phyloP scores from a whole-genome alignment of 73 alveolate species.

The Symbiodinium pilosum region DNA sequence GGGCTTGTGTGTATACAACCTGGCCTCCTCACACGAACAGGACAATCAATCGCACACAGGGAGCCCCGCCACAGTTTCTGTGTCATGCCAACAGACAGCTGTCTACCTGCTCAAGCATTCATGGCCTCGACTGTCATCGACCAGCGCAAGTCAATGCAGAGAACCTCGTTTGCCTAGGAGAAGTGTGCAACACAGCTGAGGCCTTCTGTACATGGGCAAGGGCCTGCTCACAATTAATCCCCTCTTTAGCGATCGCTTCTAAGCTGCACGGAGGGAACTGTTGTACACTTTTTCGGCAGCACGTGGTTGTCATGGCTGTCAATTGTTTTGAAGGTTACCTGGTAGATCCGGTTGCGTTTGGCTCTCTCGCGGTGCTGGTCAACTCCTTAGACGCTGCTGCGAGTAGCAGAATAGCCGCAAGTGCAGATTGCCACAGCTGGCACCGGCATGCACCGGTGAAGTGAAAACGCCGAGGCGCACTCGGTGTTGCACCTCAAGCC shows the following conservation, averaged over 20 bases:
- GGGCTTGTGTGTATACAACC: too few species aligned
- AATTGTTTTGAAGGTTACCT: slow-evolving; percentile 18
- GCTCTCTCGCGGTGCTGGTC: slow-evolving; percentile 60
- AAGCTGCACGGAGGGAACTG: too few species aligned
- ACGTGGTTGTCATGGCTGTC: neutral
- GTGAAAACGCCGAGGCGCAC: slow-evolving; percentile 23
- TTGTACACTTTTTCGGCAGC: neutral
- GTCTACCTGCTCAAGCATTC: too few species aligned
- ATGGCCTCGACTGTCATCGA: too few species aligned
- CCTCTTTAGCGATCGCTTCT: slow-evolving; percentile 97
- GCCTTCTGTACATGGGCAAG: slow-evolving; percentile 96
- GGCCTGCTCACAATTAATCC: slow-evolving; percentile 98
- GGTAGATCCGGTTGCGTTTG: slow-evolving; percentile 81
- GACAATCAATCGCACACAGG: too few species aligned
- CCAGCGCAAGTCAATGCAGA: too few species aligned
- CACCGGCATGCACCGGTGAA: neutral
- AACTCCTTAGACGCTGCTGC: neutral
- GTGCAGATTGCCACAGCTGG: neutral
- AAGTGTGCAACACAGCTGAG: neutral
- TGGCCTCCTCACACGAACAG: too few species aligned
- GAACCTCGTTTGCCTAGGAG: too few species aligned
- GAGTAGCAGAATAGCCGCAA: too few species aligned
- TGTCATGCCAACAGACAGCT: too few species aligned
- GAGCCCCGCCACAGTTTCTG: too few species aligned
- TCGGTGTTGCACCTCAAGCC: slow-evolving; percentile 71